Base-by-base conservation (phyloP, 2,329 filamentous ascomycete species). In the Dothistroma pini region DNA sequence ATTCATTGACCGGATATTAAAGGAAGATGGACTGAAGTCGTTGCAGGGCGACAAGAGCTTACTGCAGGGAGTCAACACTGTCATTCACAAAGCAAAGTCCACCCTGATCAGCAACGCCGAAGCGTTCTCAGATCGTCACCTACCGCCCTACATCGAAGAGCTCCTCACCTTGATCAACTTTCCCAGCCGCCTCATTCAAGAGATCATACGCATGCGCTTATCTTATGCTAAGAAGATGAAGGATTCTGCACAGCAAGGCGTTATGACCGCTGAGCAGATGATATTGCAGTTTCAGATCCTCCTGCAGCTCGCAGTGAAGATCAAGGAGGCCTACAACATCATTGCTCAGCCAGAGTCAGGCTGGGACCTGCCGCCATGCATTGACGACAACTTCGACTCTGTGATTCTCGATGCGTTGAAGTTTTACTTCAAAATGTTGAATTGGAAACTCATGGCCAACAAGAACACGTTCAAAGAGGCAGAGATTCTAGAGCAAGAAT, bases 401-500 rank as follows among this genome's bases (percentile, higher is more conserved):
- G 91, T 96, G 19, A 91, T 97, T 10, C 78, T 99, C 49, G 93
- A 97, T 71, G 93, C 93, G 0, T 81, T 99, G 68, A 96, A 93
- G 74, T 97, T 96, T 75, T 99, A 99, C 77, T 99, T 99, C 83
- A 95, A 93, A 75, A 93, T 99, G 84, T 81, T 99, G 50, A 97
- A 97, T 73, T 97, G 93, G 91, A 97, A 97, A 76, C 81, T 99
- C 57, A 93, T 90, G 69, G 91, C 92, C 59, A 97, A 97, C 80
- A 97, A 97, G 75, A 99, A 97, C 77, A 97, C 93, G 0, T 99
- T 99, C 83, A 97, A 97, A 74, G 95, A 99, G 75, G 95, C 95
- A 7, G 95, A 99, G 80, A 89, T 99, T 66, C 79, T 99, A 53
- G 96, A 97, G 73, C 92, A 96, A 71, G 95, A 99, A 76, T 99